These are phyloP conservation scores for Debaryomyces nepalensis DNA, from an alignment of 1,139 yeast genomes.

Conservation along the genomic window DNA sequence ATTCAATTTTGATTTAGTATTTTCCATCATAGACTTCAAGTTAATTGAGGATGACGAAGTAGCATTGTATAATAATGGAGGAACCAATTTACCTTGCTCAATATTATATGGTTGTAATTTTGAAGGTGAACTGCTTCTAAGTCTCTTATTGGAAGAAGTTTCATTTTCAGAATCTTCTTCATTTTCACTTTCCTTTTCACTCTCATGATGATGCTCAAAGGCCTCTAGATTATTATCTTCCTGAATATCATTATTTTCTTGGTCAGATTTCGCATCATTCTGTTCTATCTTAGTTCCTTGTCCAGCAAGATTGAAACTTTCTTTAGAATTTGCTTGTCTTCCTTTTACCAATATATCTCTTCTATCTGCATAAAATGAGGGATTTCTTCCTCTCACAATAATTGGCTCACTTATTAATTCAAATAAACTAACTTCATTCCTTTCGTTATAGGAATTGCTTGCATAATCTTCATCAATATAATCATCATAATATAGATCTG, in stretches of 20 bases:
- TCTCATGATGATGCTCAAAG: conserved; percentile 12
- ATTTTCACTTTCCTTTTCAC: conserved; percentile 11
- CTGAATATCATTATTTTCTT: conserved; percentile 15
- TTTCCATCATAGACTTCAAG: conserved; percentile 18
- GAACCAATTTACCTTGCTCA: conserved; percentile 14
- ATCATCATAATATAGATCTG: conserved; percentile 48
- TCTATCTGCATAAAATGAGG: conserved; percentile 62
- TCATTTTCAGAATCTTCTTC: conserved; percentile 15
- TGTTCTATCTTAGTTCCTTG: conserved; percentile 16
- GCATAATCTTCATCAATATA: conserved; percentile 40
- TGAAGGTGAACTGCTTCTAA: conserved; percentile 12
- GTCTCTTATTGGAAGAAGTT: conserved; percentile 13
- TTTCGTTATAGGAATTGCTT: conserved; percentile 25
- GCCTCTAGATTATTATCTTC: conserved; percentile 15
- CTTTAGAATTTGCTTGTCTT: conserved; percentile 26
- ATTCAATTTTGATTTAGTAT: conserved; percentile 3
- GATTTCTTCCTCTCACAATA: conserved; percentile 69
- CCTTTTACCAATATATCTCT: conserved; percentile 51
- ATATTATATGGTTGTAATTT: conserved; percentile 16
- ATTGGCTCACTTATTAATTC: conserved; percentile 54
- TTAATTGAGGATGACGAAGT: conserved; percentile 19
- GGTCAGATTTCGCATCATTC: conserved; percentile 10
- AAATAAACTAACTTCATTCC: conserved; percentile 39
- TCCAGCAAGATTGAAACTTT: conserved; percentile 27
- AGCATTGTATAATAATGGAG: conserved; percentile 19